Base-by-base conservation (phyloP, 352 stramenopile genomes). In the Phytophthora vignae region DNA sequence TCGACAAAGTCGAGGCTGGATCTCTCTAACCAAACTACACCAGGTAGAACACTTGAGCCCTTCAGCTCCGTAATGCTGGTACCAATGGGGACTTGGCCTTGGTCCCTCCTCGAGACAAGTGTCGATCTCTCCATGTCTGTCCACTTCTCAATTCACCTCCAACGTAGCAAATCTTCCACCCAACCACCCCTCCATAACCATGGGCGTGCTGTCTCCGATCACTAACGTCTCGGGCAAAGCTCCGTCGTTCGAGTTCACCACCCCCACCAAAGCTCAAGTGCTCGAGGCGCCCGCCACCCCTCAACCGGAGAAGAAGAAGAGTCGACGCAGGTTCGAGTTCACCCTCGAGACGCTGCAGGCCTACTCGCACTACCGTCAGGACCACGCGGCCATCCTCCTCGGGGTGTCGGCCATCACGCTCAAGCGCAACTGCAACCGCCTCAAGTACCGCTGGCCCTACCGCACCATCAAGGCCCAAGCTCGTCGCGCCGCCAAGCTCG, bases 331-430 rank as follows among this genome's bases (percentile, higher is more conserved):
- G 12, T 90, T 74, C 52, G 73, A 88, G 57, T 90, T 90, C 48
- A 40, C 73, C 27, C 15, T 83, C 19, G 60, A 84, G 50, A 79
- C 60, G 21, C 79, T 91, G 8, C 14, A 60, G 12, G 50, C 71
- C 22, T 85, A 81, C 63, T 78, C 78, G 14, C 53, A 80, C 60
- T 64, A 83, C 33, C 81, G 82, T 21, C 84, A 92, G 73, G 79
- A 90, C 19, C 69, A 90, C 65, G 84, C 84, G 3, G 84, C 84
- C 17, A 73, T 57, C 25, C 52, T 60, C 0, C 74, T 92, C 0
- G 67, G 65, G 1, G 77, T 90, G 15, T 68, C 84, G 4, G 66
- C 82, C 8, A 88, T 92, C 78, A 91, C 85, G 6, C 79, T 92
- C 66, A 91, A 90, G 76, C 84, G 82, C 58, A 90, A 79, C 52